phyloP scores from a whole-genome alignment of 768 basidiomycete species.

The Rhodotorula taiwanensis region DNA sequence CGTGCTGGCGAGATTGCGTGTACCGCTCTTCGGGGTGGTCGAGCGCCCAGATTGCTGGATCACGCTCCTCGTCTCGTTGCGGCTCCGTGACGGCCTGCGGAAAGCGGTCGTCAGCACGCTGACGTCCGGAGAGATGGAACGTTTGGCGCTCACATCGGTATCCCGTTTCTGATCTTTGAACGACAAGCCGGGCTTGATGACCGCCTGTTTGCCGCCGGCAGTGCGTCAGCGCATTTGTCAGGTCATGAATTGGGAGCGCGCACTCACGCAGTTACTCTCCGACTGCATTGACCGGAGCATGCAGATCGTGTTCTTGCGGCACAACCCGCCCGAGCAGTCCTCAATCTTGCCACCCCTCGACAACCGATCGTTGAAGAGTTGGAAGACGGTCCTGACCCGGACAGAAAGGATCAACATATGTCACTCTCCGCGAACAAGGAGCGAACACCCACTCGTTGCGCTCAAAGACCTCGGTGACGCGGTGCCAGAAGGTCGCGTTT shows the following conservation, averaged over 20 bases:
- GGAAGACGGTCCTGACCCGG: constrained; percentile 14
- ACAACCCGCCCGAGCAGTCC: constrained; percentile 45
- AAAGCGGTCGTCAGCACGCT: background rate
- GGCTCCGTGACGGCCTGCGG: constrained; percentile 30
- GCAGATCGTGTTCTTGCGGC: constrained; percentile 50
- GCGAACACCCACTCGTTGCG: constrained; percentile 26
- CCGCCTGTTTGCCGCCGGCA: background rate
- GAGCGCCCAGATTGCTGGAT: background rate
- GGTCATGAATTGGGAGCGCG: no score
- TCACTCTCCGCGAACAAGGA: no score
- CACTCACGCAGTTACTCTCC: constrained; percentile 29
- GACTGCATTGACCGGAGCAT: constrained; percentile 48
- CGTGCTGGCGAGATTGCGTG: constrained; percentile 21
- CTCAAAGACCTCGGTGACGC: constrained; percentile 50
- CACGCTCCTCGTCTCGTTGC: constrained; percentile 19
- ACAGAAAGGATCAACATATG: no score
- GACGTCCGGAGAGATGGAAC: background rate
- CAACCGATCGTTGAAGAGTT: constrained; percentile 51
- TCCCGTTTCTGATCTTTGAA: constrained; percentile 37
- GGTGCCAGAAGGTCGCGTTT: constrained; percentile 57
- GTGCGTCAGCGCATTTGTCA: background rate
- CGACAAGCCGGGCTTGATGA: constrained; percentile 23
- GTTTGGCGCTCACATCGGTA: constrained; percentile 16
- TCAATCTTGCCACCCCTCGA: constrained; percentile 47
- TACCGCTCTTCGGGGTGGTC: constrained; percentile 8